These are phyloP conservation scores for Picea sitchensis DNA, from an alignment of 75 land plant species.

Conservation along the genomic window DNA sequence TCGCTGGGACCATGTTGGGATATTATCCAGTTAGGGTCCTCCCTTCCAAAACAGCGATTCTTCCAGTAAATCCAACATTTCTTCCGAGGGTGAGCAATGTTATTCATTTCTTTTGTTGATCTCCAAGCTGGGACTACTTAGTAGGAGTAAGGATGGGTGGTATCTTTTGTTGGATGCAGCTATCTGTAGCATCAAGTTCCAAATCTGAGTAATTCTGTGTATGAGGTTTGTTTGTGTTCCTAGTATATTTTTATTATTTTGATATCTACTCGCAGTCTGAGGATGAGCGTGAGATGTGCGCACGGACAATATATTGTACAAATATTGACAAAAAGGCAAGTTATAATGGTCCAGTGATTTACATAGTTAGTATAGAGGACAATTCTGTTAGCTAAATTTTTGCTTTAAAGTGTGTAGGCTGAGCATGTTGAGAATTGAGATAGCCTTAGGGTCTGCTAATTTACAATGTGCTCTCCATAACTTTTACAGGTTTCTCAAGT, in stretches of 20 bases:
- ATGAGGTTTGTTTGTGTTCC: not conserved
- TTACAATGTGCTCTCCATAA: not conserved
- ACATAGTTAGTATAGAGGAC: too few species aligned
- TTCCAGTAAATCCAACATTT: constrained; percentile 93
- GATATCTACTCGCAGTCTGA: constrained; percentile 45
- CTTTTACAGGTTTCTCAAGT: constrained; percentile 66
- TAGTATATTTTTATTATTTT: constrained; percentile 1
- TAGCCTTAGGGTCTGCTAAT: too few species aligned
- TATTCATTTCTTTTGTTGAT: not conserved
- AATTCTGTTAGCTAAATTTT: too few species aligned
- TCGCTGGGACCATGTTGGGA: constrained; percentile 96
- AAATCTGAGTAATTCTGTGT: constrained; percentile 20
- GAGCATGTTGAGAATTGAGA: too few species aligned
- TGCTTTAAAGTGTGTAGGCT: too few species aligned
- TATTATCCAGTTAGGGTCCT: constrained; percentile 92
- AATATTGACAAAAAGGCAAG: constrained; percentile 87
- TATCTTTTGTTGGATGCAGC: not conserved
- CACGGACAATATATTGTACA: constrained; percentile 87
- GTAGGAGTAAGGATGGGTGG: not conserved
- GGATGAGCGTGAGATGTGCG: constrained; percentile 89
- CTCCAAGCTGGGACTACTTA: not conserved
- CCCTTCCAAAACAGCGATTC: constrained; percentile 97
- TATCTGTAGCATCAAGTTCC: not conserved
- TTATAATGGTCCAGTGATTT: not conserved
- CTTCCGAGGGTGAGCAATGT: constrained; percentile 69